Evolutionary conservation across 2,329 filamentous ascomycete species (phyloP), one percentile per base, ranked within the genome.

Genomic region (Aspergillus brunneoviolaceus): DNA sequence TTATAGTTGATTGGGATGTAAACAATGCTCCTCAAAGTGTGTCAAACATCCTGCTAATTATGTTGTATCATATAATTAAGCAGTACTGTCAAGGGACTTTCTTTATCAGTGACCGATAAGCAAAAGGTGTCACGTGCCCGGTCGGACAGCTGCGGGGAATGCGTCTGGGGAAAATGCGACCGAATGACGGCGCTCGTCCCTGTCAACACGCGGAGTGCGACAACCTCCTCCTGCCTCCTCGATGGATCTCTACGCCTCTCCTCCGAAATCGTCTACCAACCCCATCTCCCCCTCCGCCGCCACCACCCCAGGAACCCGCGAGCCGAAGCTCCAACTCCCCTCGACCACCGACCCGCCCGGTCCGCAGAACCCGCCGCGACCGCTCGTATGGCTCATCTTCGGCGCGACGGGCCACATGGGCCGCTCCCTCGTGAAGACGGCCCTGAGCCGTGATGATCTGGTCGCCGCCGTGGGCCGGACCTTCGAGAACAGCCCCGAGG

Each of bases 361-460:
- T 19, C 84, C 87, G 11, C 83, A 84, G 51, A 88, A 89, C 59
- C 87, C 89, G 11, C 81, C 86, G 2, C 89, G 88, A 73, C 89
- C 89, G 73, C 85, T 92, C 63, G 89, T 94, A 79, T 98, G 94
- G 94, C 87, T 98, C 72, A 82, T 98, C 57, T 99, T 97, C 76
- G 95, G 95, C 52, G 93, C 92, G 52, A 97, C 93, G n/a, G 95
- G 95, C 58, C 95, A 99, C 71, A 96, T 98, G 83, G 95, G 95
- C 60, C 89, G 92, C 55, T 96, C 91, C 7, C 85, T 98, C 21
- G 91, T 94, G 61, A 94, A 95, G 70, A 87, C 85, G 57, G 92
- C 90, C 16, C 83, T 98, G 23, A 82, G 86, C 16, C 89, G 92
- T 68, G 89, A 89, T 67, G 95, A 99, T 73, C 83, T 88, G 54